phyloP scores from a whole-genome alignment of 306 rosid species.

The Begonia masoniana region DNA sequence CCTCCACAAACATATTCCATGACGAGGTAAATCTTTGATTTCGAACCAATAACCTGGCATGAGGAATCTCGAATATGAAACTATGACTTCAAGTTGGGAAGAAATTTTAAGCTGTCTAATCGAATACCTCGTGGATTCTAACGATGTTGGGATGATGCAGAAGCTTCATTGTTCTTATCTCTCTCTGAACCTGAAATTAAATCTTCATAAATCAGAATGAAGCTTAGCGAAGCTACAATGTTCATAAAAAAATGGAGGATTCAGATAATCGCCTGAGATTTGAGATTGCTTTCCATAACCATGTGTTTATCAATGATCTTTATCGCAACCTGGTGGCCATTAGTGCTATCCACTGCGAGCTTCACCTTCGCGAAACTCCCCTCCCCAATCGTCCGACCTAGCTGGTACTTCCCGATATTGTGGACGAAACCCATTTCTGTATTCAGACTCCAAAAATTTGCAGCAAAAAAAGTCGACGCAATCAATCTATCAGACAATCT shows the following conservation, averaged over 20 bases:
- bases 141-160: slow-evolving; percentile 66
- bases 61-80: slow-evolving; percentile 2
- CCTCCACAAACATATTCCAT: slow-evolving; percentile 76
- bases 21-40: slow-evolving; percentile 62
- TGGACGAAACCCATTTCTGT: slow-evolving; percentile 33
- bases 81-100: background rate
- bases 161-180: slow-evolving; percentile 73
- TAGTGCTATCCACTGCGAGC: slow-evolving; percentile 30
- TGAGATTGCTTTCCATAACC: slow-evolving; percentile 51
- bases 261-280: slow-evolving; percentile 36
- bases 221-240: background rate
- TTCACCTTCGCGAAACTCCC: slow-evolving; percentile 80
- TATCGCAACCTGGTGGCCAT: slow-evolving; percentile 42
- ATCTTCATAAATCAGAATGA: background rate
- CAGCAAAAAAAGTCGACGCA: too few relatives aligned
- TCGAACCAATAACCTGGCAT: slow-evolving; percentile 56
- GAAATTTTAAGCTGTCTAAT: background rate
- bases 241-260: background rate
- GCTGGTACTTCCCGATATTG: slow-evolving; percentile 43
- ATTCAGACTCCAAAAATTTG: background rate
- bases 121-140: slow-evolving; percentile 52
- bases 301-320: slow-evolving; percentile 63
- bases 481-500: too few relatives aligned
- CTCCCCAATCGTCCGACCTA: slow-evolving; percentile 61
- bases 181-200: slow-evolving; percentile 63